Evolutionary conservation across 768 basidiomycete species (phyloP).

Genomic region (Naganishia vishniacii): DNA sequence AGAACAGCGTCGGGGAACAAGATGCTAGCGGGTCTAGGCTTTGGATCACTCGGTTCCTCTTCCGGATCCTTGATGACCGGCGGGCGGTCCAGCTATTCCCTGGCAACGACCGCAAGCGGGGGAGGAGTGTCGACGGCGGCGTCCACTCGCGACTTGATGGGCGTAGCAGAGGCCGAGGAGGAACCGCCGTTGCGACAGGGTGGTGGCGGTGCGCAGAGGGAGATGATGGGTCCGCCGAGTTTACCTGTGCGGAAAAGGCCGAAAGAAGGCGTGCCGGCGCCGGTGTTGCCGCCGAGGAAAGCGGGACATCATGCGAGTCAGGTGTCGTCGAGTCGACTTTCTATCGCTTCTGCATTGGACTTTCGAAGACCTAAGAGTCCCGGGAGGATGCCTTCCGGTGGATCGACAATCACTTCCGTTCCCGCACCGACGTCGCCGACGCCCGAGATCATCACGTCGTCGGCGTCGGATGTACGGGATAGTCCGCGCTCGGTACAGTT

Average conservation of each 20-base stretch:
- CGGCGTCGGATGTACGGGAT: background rate
- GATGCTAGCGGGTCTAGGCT: slow-evolving; percentile 18
- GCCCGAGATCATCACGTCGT: background rate
- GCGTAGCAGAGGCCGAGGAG: slow-evolving; percentile 9
- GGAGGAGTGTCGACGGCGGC: too few species aligned
- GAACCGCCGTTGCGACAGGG: background rate
- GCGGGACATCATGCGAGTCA: background rate
- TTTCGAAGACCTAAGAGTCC: slow-evolving; percentile 16
- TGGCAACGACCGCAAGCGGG: background rate
- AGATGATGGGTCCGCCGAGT: slow-evolving; percentile 4
- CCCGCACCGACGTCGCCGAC: background rate
- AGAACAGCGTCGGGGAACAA: slow-evolving; percentile 25
- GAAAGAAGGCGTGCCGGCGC: background rate
- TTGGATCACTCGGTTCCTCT: background rate
- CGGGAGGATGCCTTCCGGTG: background rate
- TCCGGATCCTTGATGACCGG: background rate
- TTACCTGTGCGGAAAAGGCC: background rate
- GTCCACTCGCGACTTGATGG: background rate
- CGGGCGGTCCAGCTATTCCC: background rate
- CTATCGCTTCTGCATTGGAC: slow-evolving; percentile 12
- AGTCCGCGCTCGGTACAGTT: background rate
- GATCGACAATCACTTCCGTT: background rate
- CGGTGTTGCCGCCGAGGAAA: slow-evolving; percentile 12
- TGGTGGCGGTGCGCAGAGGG: background rate
- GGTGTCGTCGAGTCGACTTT: slow-evolving; percentile 1